Evolutionary conservation across 441 rosid genomes (phyloP).

Genomic region (Breynia disticha): DNA sequence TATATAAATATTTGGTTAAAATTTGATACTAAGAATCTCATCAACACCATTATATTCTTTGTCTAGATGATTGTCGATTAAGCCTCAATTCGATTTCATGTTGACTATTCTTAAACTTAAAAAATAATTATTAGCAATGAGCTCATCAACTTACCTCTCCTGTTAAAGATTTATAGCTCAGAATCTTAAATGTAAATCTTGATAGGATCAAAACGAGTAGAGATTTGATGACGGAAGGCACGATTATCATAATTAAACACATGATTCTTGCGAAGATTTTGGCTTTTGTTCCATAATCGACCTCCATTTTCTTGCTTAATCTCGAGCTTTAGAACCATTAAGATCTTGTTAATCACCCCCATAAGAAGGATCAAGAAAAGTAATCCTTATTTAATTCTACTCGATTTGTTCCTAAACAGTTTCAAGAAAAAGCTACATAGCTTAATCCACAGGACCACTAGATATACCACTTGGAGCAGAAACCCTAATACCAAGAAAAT

Average conservation of each 20-base stretch:
- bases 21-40: conserved; percentile 31
- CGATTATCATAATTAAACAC: conserved; percentile 21
- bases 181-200: conserved; percentile 13
- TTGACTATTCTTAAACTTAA: too few species aligned
- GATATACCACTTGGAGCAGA: conserved; percentile 7
- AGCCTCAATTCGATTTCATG: conserved; percentile 15
- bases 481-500: conserved; percentile 25
- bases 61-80: conserved; percentile 27
- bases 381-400: conserved; percentile 6
- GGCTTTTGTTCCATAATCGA: conserved; percentile 36
- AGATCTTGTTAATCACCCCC: conserved; percentile 17
- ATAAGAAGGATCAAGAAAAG: conserved; percentile 21
- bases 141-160: conserved; percentile 2
- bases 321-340: conserved; percentile 11
- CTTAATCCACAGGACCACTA: conserved; percentile 27
- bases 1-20: conserved; percentile 10
- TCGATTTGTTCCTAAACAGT: conserved; percentile 20
- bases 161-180: conserved; percentile 17
- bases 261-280: conserved; percentile 35
- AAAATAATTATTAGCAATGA: too few species aligned
- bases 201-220: too few species aligned
- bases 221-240: conserved; percentile 16
- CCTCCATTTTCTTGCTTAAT: conserved; percentile 5
- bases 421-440: not conserved
- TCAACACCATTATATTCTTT: conserved; percentile 26